Evolutionary conservation across 2,329 filamentous ascomycete species (phyloP).

Genomic region (Falciphora oryzae): DNA sequence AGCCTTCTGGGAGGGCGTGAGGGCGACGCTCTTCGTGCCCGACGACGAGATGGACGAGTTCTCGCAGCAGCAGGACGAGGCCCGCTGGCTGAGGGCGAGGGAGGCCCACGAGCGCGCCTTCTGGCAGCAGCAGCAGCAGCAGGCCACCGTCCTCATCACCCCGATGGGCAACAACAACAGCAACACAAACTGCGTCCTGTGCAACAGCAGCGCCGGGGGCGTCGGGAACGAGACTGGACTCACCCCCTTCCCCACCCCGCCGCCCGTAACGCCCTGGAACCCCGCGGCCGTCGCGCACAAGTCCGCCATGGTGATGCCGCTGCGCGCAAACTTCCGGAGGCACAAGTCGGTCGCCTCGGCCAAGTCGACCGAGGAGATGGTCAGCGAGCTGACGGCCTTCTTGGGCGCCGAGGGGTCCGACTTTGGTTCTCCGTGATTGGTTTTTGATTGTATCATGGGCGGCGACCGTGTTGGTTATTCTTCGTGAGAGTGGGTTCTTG

Average conservation of each 20-base stretch:
- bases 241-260: background rate
- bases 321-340: background rate
- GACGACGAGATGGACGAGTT: conserved; percentile 2
- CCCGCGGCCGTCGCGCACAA: background rate
- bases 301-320: conserved; percentile 3
- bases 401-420: background rate
- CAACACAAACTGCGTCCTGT: background rate
- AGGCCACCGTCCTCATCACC: background rate
- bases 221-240: background rate
- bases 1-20: conserved; percentile 5
- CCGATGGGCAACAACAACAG: too few relatives aligned
- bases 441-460: background rate
- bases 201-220: background rate
- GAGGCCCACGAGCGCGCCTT: background rate
- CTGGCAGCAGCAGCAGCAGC: background rate
- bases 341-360: background rate
- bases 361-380: conserved; percentile 3
- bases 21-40: conserved; percentile 2
- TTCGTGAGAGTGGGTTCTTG: too few relatives aligned
- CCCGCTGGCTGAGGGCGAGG: background rate
- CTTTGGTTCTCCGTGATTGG: background rate
- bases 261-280: background rate
- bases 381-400: conserved; percentile 2
- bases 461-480: background rate
- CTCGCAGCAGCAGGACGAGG: conserved; percentile 1